phyloP scores from a whole-genome alignment of 2,329 filamentous ascomycete species.

The Sporothrix protearum region DNA sequence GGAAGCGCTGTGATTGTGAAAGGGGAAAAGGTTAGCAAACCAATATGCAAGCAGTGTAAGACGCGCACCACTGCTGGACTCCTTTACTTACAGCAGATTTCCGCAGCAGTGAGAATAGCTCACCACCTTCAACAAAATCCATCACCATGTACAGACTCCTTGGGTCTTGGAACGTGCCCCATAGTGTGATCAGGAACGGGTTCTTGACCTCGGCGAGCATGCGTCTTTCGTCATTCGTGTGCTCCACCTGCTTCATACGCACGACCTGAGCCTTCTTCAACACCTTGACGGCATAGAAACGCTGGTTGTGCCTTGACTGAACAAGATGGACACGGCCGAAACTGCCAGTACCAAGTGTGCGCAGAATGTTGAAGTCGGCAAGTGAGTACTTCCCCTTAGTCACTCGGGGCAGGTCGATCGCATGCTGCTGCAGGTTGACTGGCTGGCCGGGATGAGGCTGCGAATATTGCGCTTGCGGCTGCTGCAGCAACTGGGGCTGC shows the following conservation, averaged over 20 bases:
- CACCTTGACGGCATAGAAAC: conserved; percentile 98
- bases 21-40: neutral
- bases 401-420: conserved; percentile 50
- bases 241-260: conserved; percentile 99
- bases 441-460: conserved; percentile 30
- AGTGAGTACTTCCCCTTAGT: conserved; percentile 98
- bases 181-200: conserved; percentile 94
- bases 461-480: conserved; percentile 26
- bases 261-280: conserved; percentile 98
- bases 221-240: conserved; percentile 94
- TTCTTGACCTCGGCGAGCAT: conserved; percentile 98
- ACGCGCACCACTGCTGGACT: too few relatives aligned
- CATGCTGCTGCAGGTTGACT: conserved; percentile 28
- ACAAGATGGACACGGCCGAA: conserved; percentile 96
- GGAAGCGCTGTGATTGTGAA: conserved; percentile 69
- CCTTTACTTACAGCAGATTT: conserved; percentile 86
- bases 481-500: conserved; percentile 35
- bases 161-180: conserved; percentile 95
- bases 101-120: conserved; percentile 89
- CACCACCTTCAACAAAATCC: conserved; percentile 98
- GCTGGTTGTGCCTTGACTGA: conserved; percentile 95
- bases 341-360: conserved; percentile 92
- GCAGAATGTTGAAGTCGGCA: conserved; percentile 80
- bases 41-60: too few relatives aligned
- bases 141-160: conserved; percentile 99